Base-by-base conservation (phyloP, 176 grass and related monocot species). In the Eragrostis curvula region DNA sequence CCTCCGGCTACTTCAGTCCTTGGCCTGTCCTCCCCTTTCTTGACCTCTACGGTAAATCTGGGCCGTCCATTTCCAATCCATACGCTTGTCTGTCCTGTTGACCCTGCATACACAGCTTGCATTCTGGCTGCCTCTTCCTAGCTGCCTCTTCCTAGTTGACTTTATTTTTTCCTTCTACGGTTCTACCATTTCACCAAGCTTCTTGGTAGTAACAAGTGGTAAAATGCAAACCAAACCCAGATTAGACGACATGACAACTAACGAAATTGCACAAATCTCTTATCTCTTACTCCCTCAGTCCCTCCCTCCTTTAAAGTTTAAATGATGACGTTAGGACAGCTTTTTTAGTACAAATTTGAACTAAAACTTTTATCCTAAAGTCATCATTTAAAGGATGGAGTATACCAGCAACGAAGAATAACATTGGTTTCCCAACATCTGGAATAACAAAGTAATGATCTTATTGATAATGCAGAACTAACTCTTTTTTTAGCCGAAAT, bases 21-120 rank as follows among this genome's bases (percentile, higher is more conserved):
- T 73, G 64, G 72, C 76, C 17, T 40, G 66, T 55, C 67, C 59
- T 53, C 14, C 94, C 94, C 23, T 94, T 84, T 83, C 11, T 97
- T 44, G 90, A 94, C 74, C 90, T 94, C 69, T 97, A 88, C 60
- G 95, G 92, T 93, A 90, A 71, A 57, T 76, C 73, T 36, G 2
- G 0, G 9, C 78, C 71, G 6, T 79, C 73, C 73, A 17, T 81
- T 75, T 65, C 23, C 56, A 12, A 78, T 64, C 71, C 53, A 9
- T 9, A 45, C 7, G 55, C 63, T 70, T 52, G 13, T 32, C 25
- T 71, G 56, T 65, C 28, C 55, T 24, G 21, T 10, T 27, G 9
- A 12, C 23, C 57, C 23, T 27, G 9, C 55, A 60, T n/a, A 25
- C 23, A 60, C 21, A 23, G 21, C 9, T 21, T n/a, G 21, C 53